These are phyloP conservation scores for Claviceps paspali DNA, from an alignment of 2,329 filamentous ascomycete genomes.

Conservation along the genomic window DNA sequence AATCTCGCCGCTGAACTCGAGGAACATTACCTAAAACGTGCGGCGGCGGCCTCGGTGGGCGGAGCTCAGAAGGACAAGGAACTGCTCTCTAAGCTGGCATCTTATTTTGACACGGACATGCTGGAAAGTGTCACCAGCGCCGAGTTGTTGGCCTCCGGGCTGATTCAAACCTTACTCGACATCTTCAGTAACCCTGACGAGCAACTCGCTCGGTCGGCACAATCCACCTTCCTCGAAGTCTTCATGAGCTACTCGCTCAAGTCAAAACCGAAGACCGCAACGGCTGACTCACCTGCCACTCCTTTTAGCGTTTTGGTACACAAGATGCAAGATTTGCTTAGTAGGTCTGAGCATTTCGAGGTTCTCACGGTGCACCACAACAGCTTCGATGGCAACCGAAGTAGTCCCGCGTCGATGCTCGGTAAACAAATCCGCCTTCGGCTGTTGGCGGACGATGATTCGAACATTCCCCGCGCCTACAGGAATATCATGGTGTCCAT, in stretches of 20 bases:
- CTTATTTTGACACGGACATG: slow-evolving; percentile 78
- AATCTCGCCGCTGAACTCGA: slow-evolving; percentile 57
- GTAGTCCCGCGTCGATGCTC: slow-evolving; percentile 87
- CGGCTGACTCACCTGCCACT: slow-evolving; percentile 55
- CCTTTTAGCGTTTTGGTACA: slow-evolving; percentile 83
- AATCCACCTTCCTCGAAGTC: slow-evolving; percentile 72
- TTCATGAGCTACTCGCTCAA: slow-evolving; percentile 72
- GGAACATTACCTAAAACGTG: slow-evolving; percentile 48
- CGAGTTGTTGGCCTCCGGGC: slow-evolving; percentile 77
- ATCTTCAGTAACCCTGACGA: slow-evolving; percentile 63
- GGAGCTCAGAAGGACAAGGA: slow-evolving; percentile 33
- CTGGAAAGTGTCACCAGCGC: slow-evolving; percentile 90
- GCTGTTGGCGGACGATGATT: slow-evolving; percentile 76
- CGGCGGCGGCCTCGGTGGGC: slow-evolving; percentile 27
- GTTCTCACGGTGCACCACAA: slow-evolving; percentile 92
- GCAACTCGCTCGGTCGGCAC: slow-evolving; percentile 46
- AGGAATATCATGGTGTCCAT: slow-evolving; percentile 97
- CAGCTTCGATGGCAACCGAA: slow-evolving; percentile 75
- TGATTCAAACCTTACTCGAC: slow-evolving; percentile 70
- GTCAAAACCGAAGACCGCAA: slow-evolving; percentile 48
- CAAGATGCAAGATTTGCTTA: slow-evolving; percentile 90
- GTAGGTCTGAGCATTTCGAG: slow-evolving; percentile 94
- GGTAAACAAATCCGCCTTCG: slow-evolving; percentile 88
- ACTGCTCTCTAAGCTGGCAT: slow-evolving; percentile 61
- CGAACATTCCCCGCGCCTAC: slow-evolving; percentile 75